A percentile compares a stretch with the other conserved stretches of the same genome.
Evolutionary conservation across 1,284 basidiomycete genomes (phyloP).

Genomic region (Microbotryomycetes sp.): DNA sequence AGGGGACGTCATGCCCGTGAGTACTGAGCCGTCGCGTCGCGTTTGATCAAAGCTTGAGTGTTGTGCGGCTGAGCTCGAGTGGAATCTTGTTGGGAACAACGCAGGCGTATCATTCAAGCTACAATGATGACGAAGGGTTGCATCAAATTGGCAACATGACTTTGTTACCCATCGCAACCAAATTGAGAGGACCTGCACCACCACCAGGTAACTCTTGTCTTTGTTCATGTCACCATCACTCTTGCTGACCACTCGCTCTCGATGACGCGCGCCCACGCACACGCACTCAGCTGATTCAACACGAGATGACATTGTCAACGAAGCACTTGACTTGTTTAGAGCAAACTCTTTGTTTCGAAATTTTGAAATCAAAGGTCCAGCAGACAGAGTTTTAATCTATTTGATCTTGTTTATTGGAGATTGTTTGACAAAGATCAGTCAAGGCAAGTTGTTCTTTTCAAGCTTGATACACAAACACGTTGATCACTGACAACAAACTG

Average conservation of each 20-base stretch:
- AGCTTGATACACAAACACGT: no score
- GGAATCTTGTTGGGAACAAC: no score
- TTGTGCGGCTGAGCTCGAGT: no score
- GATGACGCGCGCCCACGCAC: slow-evolving; percentile 2
- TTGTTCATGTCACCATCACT: not conserved
- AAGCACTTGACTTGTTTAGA: slow-evolving; percentile 93
- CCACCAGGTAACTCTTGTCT: slow-evolving; percentile 52
- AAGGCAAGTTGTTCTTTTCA: slow-evolving; percentile 24
- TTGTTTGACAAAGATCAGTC: slow-evolving; percentile 82
- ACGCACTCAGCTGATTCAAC: slow-evolving; percentile 58
- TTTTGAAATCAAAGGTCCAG: slow-evolving; percentile 97
- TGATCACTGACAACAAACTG: no score
- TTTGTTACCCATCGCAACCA: slow-evolving; percentile 84
- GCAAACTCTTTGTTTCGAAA: slow-evolving; percentile 99
- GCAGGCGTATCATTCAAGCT: slow-evolving; percentile 94
- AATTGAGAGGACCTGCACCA: slow-evolving; percentile 84
- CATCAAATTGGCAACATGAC: slow-evolving; percentile 84
- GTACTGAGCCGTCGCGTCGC: no score
- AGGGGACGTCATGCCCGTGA: no score
- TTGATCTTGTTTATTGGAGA: slow-evolving; percentile 98
- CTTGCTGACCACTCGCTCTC: slow-evolving; percentile 6
- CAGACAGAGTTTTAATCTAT: slow-evolving; percentile 92
- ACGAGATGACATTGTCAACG: slow-evolving; percentile 86
- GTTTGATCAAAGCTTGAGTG: no score
- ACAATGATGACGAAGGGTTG: slow-evolving; percentile 70